Evolutionary conservation across 2,329 filamentous ascomycete species (phyloP), one percentile per base, ranked within the genome.

Genomic region (Penicillium thymicola): DNA sequence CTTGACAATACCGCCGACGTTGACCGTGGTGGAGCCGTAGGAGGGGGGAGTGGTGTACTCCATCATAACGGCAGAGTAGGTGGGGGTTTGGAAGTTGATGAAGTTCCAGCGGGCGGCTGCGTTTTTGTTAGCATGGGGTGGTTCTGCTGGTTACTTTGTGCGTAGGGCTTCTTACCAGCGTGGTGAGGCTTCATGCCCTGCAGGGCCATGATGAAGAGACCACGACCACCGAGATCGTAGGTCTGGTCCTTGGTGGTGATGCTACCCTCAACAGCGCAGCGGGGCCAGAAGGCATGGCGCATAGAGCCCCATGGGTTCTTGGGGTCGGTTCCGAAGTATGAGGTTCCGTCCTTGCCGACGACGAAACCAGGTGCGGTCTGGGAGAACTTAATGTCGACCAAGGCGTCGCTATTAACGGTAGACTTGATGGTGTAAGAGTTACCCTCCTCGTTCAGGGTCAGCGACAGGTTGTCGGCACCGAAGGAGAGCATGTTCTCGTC

Each of bases 101-200:
- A 97, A 99, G 77, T 94, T 96, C 94, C 94, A 99, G 61, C 84
- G 86, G 30, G 89, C 86, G 59, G 93, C 86, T 85, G 63, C 41
- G 38, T 32, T 21, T 25, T 44, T 38, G 34, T 51, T 58, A 48
- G 50, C 23, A 51, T 21, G 10, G 21, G 16, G 7, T 37, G 18
- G 21, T 8, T 27, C 8, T 8, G 10, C 14, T 32, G 37, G 36
- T 21, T 2, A 3, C 16, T 18, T n/a, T n/a, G 9, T 30, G 9
- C 8, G 11, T 1, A 27, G 11, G 53, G 21, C 13, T 47, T 67
- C 78, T 67, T 78, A 86, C 84, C 92, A 58, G 92, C 89, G 73
- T 99, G 95, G 75, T 99, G 94, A 40, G 94, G 94, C 83, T 99
- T 99, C 93, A 97, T 97, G 73, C 92, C 94, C 78, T 97, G 94